These are phyloP conservation scores for Cryphonectria carpinicola DNA, from an alignment of 2,329 filamentous ascomycete genomes.

Conservation along the genomic window DNA sequence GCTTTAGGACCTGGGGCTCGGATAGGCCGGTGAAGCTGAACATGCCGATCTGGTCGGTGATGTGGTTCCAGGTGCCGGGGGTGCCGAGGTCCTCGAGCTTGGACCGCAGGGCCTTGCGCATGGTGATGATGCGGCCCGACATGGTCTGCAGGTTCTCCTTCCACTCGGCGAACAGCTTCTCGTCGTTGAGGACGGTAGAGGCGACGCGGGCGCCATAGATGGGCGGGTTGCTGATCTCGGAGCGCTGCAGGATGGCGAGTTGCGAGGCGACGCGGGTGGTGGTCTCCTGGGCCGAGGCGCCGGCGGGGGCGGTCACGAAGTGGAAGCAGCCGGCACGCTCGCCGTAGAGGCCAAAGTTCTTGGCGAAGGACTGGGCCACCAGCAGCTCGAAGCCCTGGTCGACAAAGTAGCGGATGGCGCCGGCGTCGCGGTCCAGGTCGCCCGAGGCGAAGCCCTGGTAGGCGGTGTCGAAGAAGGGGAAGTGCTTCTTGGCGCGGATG, in stretches of 20 bases:
- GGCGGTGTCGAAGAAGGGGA: conserved; percentile 97
- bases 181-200: conserved; percentile 80
- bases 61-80: conserved; percentile 93
- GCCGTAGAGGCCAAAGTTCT: conserved; percentile 97
- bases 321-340: conserved; percentile 97
- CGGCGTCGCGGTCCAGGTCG: conserved; percentile 80
- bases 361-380: conserved; percentile 92
- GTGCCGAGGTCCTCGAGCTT: conserved; percentile 86
- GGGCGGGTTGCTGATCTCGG: conserved; percentile 96
- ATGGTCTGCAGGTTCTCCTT: conserved; percentile 89
- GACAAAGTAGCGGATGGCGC: conserved; percentile 92
- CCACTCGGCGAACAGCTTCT: conserved; percentile 84
- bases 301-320: conserved; percentile 75
- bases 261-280: conserved; percentile 77
- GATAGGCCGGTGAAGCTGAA: conserved; percentile 89
- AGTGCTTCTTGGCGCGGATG: conserved; percentile 78
- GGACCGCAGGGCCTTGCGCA: conserved; percentile 77
- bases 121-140: conserved; percentile 92
- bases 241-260: conserved; percentile 90
- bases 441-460: conserved; percentile 98
- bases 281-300: conserved; percentile 64
- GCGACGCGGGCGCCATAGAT: conserved; percentile 93
- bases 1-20: conserved; percentile 72
- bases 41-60: conserved; percentile 99
- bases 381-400: conserved; percentile 88